A percentile compares a stretch with the other conserved stretches of the same genome.
Evolutionary conservation across 441 rosid genomes (phyloP).

Genomic region (Populus trichocarpa): DNA sequence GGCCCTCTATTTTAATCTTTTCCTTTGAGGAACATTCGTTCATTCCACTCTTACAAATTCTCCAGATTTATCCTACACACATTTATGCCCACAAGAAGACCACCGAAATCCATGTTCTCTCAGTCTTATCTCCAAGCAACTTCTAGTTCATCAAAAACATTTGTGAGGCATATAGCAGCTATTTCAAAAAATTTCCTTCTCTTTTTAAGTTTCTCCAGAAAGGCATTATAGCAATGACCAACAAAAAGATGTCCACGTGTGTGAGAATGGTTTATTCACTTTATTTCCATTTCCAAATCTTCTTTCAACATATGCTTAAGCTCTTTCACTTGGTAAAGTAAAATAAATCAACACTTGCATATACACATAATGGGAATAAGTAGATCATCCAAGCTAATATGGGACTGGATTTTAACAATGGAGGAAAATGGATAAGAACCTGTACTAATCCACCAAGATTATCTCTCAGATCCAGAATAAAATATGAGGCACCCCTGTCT

Average conservation of each 20-base stretch:
- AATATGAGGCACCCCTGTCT: constrained; percentile 82
- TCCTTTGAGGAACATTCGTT: neutral
- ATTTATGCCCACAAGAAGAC: neutral
- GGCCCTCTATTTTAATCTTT: neutral
- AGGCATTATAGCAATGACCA: neutral
- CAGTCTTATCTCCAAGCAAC: neutral
- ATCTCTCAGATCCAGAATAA: constrained; percentile 89
- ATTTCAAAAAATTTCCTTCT: neutral
- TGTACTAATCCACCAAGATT: constrained; percentile 97
- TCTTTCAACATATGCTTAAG: neutral
- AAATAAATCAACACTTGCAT: neutral
- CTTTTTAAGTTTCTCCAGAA: neutral
- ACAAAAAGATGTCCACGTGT: neutral
- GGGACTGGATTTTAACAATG: neutral
- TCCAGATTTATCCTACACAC: neutral
- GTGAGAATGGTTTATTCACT: neutral
- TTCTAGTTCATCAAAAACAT: neutral
- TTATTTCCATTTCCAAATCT: neutral
- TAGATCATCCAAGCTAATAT: neutral
- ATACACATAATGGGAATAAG: neutral
- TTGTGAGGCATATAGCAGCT: neutral
- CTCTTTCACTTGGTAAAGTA: neutral
- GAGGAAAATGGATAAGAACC: constrained; percentile 34
- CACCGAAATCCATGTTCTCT: neutral
- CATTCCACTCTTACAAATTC: neutral